Conservation (phyloP, 495 filamentous ascomycete species). For the Tetracladium marchalianum region DNA sequence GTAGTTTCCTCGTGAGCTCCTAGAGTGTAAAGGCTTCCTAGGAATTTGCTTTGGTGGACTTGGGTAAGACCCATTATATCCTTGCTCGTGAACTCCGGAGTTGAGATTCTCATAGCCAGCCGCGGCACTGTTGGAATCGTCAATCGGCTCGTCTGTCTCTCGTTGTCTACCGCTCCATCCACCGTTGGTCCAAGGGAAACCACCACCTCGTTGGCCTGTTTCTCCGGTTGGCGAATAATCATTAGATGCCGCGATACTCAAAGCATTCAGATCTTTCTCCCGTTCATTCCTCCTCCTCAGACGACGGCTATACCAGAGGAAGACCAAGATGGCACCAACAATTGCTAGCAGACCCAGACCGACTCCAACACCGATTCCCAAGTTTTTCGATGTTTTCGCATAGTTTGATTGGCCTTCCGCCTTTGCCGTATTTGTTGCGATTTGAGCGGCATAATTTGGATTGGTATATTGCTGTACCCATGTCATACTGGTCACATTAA, state of each 20-base stretch:
- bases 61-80: conserved; percentile 4
- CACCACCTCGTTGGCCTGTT: conserved; percentile 2
- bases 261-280: conserved; percentile 9
- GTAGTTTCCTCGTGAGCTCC: conserved; percentile 25
- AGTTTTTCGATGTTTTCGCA: conserved; percentile 27
- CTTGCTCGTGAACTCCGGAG: conserved; percentile 6
- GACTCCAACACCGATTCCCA: conserved; percentile 66
- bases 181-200: conserved; percentile 13
- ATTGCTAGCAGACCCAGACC: conserved; percentile 53
- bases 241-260: conserved; percentile 4
- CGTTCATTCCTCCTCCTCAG: conserved; percentile 25
- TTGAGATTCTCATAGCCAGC: conserved; percentile 15
- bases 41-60: conserved; percentile 8
- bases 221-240: conserved; percentile 2
- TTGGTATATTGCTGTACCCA: conserved; percentile 66
- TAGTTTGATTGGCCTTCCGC: not conserved
- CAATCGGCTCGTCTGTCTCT: not conserved
- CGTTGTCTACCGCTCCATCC: conserved; percentile 2
- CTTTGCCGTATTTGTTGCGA: not conserved
- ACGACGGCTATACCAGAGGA: conserved; percentile 47
- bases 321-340: conserved; percentile 37
- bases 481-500: conserved; percentile 63
- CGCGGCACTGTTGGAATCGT: conserved; percentile 6
- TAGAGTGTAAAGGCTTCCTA: conserved; percentile 32
- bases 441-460: conserved; percentile 25